Evolutionary conservation across 2,329 filamentous ascomycete genomes (phyloP), one percentile per base, ranked within the genome.

Genomic region (Aciculosporium take): DNA sequence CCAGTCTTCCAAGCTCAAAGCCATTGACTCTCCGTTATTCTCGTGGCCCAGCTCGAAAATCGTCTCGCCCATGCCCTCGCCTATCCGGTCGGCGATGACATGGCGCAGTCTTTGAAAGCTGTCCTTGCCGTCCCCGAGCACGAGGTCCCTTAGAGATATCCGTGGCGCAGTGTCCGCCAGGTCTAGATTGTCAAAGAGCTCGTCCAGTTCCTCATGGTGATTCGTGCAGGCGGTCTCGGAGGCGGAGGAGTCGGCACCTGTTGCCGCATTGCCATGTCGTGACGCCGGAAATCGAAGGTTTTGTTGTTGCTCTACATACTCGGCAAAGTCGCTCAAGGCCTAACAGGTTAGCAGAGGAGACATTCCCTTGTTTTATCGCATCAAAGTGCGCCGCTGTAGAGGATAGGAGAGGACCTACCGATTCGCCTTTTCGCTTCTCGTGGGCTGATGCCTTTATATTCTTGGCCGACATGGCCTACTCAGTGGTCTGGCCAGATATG

Each of bases 221-320:
- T 84, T 59, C 7, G 40, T 25, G 12, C 35, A 23, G n/a, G 20
- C 23, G 31, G 30, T 7, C 8, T 24, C 28, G 13, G 48, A 45
- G 15, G 56, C 40, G 38, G 57, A 48, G 28, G 58, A 47, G 39
- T 49, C 39, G 18, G 58, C 53, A 8, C 57, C 49, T 10, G 57
- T 54, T 13, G 50, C 48, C 54, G 43, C 39, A 3, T 53, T 42
- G 13, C 51, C 38, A 17, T 46, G 42, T 27, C 55, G 50, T 28
- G 65, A 55, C 33, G 56, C 57, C 2, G 74, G 73, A 51, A 76
- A 79, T 43, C 83, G 79, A 38, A 80, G 63, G 12, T 79, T 79
- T 61, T 96, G 91, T 59, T 96, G 88, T 59, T 87, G 83, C 61
- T 96, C 87, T 49, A 95, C 91, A 55, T 95, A 96, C 55, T 98